phyloP scores from a whole-genome alignment of 2,329 filamentous ascomycete genomes.

The Colletotrichum noveboracense region DNA sequence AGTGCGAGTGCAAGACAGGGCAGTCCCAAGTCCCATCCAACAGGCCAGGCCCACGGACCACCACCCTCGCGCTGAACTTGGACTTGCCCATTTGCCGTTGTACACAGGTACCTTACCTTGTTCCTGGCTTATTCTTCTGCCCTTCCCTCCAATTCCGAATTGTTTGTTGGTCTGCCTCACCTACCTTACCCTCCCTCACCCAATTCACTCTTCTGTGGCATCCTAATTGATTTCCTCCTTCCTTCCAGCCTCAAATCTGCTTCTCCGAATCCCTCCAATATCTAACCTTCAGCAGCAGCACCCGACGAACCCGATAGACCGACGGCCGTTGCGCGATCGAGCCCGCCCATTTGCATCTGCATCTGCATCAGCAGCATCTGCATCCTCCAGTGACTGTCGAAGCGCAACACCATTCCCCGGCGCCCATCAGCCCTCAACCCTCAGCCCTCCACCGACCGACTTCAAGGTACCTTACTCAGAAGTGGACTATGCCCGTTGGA shows the following conservation, averaged over 20 bases:
- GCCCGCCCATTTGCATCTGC: not conserved
- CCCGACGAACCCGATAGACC: not conserved
- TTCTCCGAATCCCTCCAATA: not conserved
- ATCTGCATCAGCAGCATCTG: not conserved
- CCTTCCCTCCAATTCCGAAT: not conserved
- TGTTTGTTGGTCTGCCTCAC: not conserved
- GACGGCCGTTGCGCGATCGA: not conserved
- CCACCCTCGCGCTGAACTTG: not conserved
- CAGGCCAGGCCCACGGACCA: not conserved
- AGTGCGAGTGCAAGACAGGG: not conserved
- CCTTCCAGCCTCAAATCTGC: not conserved
- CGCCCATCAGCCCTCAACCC: not conserved
- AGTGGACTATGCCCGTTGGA: conserved; percentile 18
- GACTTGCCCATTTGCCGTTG: not conserved
- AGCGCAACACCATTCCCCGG: not conserved
- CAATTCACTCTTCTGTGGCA: not conserved
- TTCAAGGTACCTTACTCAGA: not conserved
- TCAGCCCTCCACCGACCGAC: not conserved
- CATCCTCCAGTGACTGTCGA: not conserved
- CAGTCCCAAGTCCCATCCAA: not conserved
- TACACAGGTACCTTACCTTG: not conserved
- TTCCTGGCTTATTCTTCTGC: not conserved
- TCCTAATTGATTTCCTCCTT: not conserved
- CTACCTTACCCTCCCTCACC: not conserved
- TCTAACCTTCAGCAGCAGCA: not conserved